phyloP scores from a whole-genome alignment of 495 filamentous ascomycete species.

The Penicillium paradoxum region DNA sequence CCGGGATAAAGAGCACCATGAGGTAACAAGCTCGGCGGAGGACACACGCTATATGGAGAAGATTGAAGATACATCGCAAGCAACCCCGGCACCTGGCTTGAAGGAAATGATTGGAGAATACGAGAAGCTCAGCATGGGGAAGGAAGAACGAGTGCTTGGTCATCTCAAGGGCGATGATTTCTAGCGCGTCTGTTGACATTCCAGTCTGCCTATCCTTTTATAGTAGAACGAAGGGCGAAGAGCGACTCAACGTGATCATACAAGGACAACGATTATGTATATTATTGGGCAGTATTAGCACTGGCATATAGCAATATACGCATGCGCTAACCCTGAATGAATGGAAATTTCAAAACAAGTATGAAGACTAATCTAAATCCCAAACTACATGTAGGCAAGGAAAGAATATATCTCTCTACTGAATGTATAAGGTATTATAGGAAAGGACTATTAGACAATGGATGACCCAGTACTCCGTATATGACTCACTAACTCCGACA shows the following conservation, averaged over 20 bases:
- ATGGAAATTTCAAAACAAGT: neutral
- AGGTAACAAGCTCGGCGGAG: constrained; percentile 8
- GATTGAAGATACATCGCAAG: neutral
- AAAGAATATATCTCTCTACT: too few relatives aligned
- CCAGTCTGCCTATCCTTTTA: neutral
- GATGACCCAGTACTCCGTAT: too few relatives aligned
- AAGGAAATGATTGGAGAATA: constrained; percentile 22
- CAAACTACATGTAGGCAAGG: too few relatives aligned
- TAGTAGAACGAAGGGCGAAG: neutral
- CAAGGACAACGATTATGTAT: neutral
- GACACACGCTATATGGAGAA: constrained; percentile 3
- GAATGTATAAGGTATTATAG: too few relatives aligned
- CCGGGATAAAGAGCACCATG: constrained; percentile 11
- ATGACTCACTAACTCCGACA: too few relatives aligned
- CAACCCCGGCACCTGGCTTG: neutral
- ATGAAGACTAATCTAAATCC: neutral
- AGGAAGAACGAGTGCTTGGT: neutral
- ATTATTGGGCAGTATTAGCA: neutral
- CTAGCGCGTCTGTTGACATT: neutral
- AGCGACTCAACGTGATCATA: neutral
- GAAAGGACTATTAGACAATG: too few relatives aligned
- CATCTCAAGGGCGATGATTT: neutral
- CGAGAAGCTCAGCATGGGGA: constrained; percentile 21
- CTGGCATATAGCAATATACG: neutral
- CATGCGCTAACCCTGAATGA: neutral